Base-by-base conservation (phyloP, 192 early-diverging fungal genomes). In the Backusella circina region DNA sequence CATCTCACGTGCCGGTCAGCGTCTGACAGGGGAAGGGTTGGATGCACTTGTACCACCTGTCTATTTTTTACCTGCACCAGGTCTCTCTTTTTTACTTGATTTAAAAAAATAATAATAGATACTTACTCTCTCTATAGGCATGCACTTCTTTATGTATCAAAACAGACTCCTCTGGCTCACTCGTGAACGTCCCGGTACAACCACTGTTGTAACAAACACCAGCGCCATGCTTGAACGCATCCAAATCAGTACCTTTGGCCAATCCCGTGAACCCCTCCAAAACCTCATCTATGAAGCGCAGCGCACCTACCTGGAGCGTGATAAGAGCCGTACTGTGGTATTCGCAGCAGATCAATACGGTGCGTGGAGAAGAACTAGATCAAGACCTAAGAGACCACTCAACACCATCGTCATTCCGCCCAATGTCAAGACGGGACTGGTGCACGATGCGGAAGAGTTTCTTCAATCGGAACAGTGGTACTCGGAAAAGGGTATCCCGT, bases 291-390 rank as follows among this genome's bases (percentile, higher is more conserved):
- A 77, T 54, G 88, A 91, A 64, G 84, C 91, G 0, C 88, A 87
- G 26, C 67, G 68, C n/a, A 78, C 82, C 33, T 90, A 82, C 68
- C 77, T 90, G 28, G 89, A 91, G 30, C 80, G 88, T 5, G 91
- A 92, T 71, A 57, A 86, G 26, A 77, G 83, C 6, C 70, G 90
- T 7, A 92, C 90, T 5, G 85, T 92, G 21, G 88, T 92, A 7
- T 91, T 87, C 69, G 85, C 87, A 15, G 89, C 78, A 32, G 78
- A 73, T 79, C 69, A 91, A 66, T 93, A 92, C 73, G 91, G 90
- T 8, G 86, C 84, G 38, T 93, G 91, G 91, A 47, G 83, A 38
- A 73, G 87, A 10, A 87, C 85, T 7, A 73, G 88, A 28, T 83
- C 79, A 10, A 75, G 89, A 1, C 89, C 80, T 0, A 82, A 84